Base-by-base conservation (phyloP, 2,329 filamentous ascomycete species). In the Sporothrix globosa region DNA sequence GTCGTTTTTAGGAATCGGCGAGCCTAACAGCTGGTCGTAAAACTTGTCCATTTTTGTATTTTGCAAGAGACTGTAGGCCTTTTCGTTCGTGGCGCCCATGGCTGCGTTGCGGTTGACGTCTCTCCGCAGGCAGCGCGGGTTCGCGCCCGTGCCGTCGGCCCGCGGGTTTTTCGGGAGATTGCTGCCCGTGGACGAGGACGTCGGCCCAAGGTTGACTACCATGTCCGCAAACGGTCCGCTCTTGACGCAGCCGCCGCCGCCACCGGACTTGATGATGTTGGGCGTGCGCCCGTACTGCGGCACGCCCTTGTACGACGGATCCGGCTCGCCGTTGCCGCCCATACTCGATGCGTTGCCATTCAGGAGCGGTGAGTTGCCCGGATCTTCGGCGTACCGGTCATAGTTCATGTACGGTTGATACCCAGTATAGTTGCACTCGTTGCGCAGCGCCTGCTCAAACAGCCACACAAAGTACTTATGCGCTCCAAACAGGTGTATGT, bases 241-340 rank as follows among this genome's bases (percentile, higher is more conserved):
- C 3, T 77, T 80, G 4, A 88, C 80, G 74, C 86, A 88, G 3
- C 86, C 86, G 34, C 87, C 86, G 14, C 86, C 87, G 3, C 81
- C 81, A 13, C 81, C 86, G 0, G 84, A 76, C 52, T 79, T 77
- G 48, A 85, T 79, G 21, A 79, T 77, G 72, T 83, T 79, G n/a
- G 79, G 76, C 9, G 77, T 79, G n/a, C 79, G 76, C 19, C 76
- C 77, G 10, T 69, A 72, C 70, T 80, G 78, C 4, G 73, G 66
- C 50, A 77, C 54, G 24, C 76, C 76, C 17, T 71, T 75, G 73
- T 76, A 78, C 3, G 46, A 53, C 21, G 74, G 72, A 10, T 77
- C 74, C 0, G 74, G 73, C n/a, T 53, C 72, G 7, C 85, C 85
- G 68, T 85, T 82, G 10, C 84, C 83, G 27, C 82, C 82, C 80